Evolutionary conservation across 164 flowering plant genomes (phyloP), one percentile per base, ranked within the genome.

Genomic region (Tinospora cordifolia): DNA sequence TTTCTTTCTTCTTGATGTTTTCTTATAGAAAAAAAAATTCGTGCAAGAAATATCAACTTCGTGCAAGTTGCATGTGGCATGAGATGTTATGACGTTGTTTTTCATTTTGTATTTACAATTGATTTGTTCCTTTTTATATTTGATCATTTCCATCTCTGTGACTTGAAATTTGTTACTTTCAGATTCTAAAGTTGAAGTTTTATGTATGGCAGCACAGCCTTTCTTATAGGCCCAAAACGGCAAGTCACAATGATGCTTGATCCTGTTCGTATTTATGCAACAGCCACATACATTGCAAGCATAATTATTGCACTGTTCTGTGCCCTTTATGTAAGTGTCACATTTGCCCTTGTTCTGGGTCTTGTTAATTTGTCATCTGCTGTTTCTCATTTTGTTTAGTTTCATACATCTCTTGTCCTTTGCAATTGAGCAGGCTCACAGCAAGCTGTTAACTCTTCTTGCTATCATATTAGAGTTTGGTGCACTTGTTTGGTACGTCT

Each of bases 191-290:
- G 82, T 75, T 79, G 75, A 75, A 72, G 72, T 81, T 59, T 84
- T 87, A 84, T 82, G 71, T 78, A 65, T 84, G 89, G 83, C 97
- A 93, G 98, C 91, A 93, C 98, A 77, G 93, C 87, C 76, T 93
- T 93, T 77, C 95, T 93, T 25, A 88, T 93, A 66, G 98, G 98
- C 71, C 97, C 98, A 38, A 86, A 89, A 74, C 77, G 92, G 73
- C 98, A 93, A 82, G 77, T 91, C 69, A 80, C 85, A 3, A 86
- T 93, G 98, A 93, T 93, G 97, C 90, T 93, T 80, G 98, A 93
- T 72, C 96, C 98, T 74, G 98, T 85, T 66, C 97, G 98, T 9
- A 86, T 93, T 6, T 93, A 89, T 77, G 98, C 98, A 51, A 93
- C 98, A 57, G 91, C 94, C 22, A 62, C 85, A 69, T 93, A 83